Base-by-base conservation (phyloP, 371 early-diverging fungal species). In the Mortierella sp. region DNA sequence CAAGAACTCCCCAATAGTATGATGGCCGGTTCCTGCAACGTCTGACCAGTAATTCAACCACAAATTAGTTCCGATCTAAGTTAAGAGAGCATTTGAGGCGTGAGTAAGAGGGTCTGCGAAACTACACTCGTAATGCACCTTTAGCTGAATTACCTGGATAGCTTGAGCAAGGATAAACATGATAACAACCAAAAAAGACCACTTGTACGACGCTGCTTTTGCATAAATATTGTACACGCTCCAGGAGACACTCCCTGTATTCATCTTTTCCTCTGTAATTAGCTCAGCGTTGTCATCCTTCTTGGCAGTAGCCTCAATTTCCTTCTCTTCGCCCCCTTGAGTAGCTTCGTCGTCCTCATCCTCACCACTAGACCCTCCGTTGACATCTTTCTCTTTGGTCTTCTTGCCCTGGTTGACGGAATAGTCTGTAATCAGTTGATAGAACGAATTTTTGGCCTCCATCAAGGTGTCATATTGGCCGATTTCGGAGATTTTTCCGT, bases 31-130 rank as follows among this genome's bases (percentile, higher is more conserved):
- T 3, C 59, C 74, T 21, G 57, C 53, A 5, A 84, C 84, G 57
- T 74, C 76, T 10, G 91, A 72, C 86, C 88, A 89, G 4, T 87
- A 77, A 63, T 91, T 89, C 65, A 93, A 83, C 87, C 90, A 93
- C 61, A 89, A 87, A 67, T 92, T 92, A 68, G 80, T 80, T 7
- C 80, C 75, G 22, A 80, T 74, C 65, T 80, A 62, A 16, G 10
- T 36, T 21, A 10, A 19, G 19, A 47, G 22, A 28, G 16, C 3
- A 47, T 63, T 28, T 8, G 9, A 28, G 32, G 7, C 24, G 68
- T 40, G 43, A 24, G 15, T 40, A 40, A 15, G 15, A 28, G 9
- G 16, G 9, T 24, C 16, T 52, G 16, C 0, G 52, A 2, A 40
- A 28, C 22, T 3, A 22, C 4, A 24, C 22, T 24, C 5, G 32